Percentiles rank a stretch among this genome's conserved stretches.
Conservation (phyloP, 768 basidiomycete species). For the Clitopilus hobsonii region DNA sequence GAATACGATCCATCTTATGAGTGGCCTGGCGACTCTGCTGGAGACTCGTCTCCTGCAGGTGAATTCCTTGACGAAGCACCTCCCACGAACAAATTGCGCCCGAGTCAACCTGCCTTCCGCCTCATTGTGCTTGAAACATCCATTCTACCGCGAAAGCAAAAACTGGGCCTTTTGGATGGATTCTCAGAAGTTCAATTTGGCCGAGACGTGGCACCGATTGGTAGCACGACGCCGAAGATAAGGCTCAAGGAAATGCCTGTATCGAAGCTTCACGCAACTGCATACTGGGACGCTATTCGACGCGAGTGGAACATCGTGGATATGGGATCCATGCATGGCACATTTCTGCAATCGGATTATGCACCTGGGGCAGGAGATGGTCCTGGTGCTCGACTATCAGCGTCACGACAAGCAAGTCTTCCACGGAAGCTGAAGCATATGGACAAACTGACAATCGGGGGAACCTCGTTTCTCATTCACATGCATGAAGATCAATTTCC, state of each 20-base stretch:
- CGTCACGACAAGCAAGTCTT: slow-evolving; percentile 61
- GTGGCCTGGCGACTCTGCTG: slow-evolving; percentile 46
- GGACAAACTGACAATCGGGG: slow-evolving; percentile 63
- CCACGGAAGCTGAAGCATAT: slow-evolving; percentile 60
- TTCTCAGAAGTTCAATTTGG: slow-evolving; percentile 70
- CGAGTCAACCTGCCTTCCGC: slow-evolving; percentile 35
- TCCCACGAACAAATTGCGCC: slow-evolving; percentile 9
- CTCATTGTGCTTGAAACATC: slow-evolving; percentile 54
- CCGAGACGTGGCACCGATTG: slow-evolving; percentile 53
- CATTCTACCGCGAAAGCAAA: slow-evolving; percentile 49
- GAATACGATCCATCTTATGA: slow-evolving; percentile 51
- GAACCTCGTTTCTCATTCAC: slow-evolving; percentile 67
- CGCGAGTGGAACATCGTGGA: slow-evolving; percentile 73
- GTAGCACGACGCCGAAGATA: slow-evolving; percentile 53
- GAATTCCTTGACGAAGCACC: slow-evolving; percentile 6
- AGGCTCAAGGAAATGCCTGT: slow-evolving; percentile 83
- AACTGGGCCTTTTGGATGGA: slow-evolving; percentile 36
- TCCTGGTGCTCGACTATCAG: slow-evolving; percentile 52
- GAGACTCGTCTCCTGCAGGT: neutral
- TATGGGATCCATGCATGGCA: slow-evolving; percentile 85
- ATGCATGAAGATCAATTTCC: slow-evolving; percentile 60
- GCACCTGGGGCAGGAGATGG: slow-evolving; percentile 14
- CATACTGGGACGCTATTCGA: slow-evolving; percentile 61
- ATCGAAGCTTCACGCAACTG: slow-evolving; percentile 74
- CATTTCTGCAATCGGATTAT: slow-evolving; percentile 46